These are phyloP conservation scores for Irpex sp. DNA, from an alignment of 1,284 basidiomycete species.

Conservation along the genomic window DNA sequence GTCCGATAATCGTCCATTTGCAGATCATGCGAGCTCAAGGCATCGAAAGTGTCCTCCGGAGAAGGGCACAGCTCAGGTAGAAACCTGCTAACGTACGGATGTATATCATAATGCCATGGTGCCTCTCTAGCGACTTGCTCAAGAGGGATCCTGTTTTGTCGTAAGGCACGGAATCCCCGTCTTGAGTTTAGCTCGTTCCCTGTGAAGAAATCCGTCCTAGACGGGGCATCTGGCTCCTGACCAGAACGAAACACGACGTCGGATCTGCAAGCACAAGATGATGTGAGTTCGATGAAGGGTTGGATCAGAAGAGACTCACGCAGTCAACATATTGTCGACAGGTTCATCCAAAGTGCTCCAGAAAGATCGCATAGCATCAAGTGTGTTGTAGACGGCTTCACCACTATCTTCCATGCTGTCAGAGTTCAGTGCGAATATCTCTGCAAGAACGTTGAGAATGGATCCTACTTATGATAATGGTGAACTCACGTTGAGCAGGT, in stretches of 20 bases:
- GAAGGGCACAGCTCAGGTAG: constrained; percentile 35
- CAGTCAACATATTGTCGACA: constrained; percentile 53
- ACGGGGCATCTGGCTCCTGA: constrained; percentile 37
- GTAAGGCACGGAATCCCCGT: constrained; percentile 49
- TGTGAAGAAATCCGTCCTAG: constrained; percentile 55
- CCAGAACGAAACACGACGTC: constrained; percentile 57
- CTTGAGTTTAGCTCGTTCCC: constrained; percentile 45
- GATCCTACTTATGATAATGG: neutral
- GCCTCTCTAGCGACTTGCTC: constrained; percentile 37
- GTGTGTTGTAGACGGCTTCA: constrained; percentile 39
- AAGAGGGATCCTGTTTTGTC: constrained; percentile 41
- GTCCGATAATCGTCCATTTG: constrained; percentile 33
- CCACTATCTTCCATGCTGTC: constrained; percentile 29
- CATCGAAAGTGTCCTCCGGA: constrained; percentile 30
- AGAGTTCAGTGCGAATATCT: constrained; percentile 29
- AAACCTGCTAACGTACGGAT: constrained; percentile 38
- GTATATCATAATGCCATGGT: constrained; percentile 52
- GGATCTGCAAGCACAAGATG: constrained; percentile 37
- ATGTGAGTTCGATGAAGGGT: constrained; percentile 2
- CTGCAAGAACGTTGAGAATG: constrained; percentile 9
- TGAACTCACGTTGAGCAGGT: constrained; percentile 48
- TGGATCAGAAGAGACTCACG: constrained; percentile 32
- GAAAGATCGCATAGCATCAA: constrained; percentile 50
- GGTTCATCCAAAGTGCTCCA: constrained; percentile 49
- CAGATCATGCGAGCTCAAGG: constrained; percentile 42